Evolutionary conservation across 768 basidiomycete genomes (phyloP).

Genomic region (Tephrocybe sp.): DNA sequence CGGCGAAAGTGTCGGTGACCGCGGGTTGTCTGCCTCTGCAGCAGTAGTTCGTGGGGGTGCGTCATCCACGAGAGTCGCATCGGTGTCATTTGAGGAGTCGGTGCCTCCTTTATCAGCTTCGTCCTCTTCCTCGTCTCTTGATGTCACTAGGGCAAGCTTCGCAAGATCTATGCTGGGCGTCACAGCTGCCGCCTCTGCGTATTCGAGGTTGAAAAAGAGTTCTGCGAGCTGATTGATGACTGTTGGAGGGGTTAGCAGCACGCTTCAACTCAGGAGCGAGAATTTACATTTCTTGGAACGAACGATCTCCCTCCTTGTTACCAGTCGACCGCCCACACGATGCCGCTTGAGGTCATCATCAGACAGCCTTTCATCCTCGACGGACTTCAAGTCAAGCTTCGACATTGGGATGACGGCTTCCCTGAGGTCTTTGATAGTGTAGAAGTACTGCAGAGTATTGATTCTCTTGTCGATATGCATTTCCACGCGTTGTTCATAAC

Average conservation of each 20-base stretch:
- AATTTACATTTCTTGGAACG: conserved; percentile 82
- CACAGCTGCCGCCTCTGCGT: conserved; percentile 61
- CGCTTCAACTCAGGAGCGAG: conserved; percentile 2
- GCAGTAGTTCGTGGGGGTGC: conserved; percentile 38
- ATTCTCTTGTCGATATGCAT: background rate
- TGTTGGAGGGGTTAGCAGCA: conserved; percentile 30
- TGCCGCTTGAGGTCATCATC: conserved; percentile 83
- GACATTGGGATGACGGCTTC: conserved; percentile 68
- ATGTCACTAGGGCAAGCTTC: conserved; percentile 88
- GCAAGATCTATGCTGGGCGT: conserved; percentile 87
- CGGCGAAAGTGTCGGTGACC: conserved; percentile 36
- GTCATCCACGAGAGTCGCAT: conserved; percentile 87
- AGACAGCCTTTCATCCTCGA: conserved; percentile 70
- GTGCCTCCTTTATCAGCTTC: conserved; percentile 71
- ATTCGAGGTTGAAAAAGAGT: conserved; percentile 77
- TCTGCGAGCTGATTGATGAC: conserved; percentile 80
- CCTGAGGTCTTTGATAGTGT: conserved; percentile 90
- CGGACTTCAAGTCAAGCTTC: conserved; percentile 49
- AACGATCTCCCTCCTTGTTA: conserved; percentile 78
- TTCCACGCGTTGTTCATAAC: background rate
- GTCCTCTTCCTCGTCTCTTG: conserved; percentile 87
- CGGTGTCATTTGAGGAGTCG: conserved; percentile 83
- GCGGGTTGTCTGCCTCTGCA: conserved; percentile 24
- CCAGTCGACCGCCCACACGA: conserved; percentile 84
- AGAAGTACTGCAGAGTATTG: conserved; percentile 70